Evolutionary conservation across 129 eudicot species (phyloP).

Genomic region (Logfia minima): DNA sequence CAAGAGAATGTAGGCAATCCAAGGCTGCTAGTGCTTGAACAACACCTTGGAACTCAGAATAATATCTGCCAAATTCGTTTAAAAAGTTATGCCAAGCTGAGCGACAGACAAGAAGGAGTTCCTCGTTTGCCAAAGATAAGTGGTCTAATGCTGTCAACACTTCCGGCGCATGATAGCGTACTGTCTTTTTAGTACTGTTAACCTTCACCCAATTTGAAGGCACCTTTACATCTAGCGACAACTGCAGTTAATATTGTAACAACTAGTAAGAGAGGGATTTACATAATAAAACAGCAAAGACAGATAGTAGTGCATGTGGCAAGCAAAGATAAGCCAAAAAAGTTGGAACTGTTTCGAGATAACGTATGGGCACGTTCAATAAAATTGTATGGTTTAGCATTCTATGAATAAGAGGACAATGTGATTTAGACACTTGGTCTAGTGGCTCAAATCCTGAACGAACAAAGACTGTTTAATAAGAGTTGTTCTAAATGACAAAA

Average conservation of each 20-base stretch:
- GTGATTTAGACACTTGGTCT: no score
- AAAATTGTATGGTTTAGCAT: no score
- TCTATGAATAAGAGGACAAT: no score
- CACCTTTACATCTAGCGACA: conserved; percentile 63
- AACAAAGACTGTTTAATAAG: neutral
- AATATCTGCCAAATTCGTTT: conserved; percentile 50
- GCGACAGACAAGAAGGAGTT: conserved; percentile 64
- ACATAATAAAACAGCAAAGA: conserved; percentile 18
- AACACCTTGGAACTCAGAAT: conserved; percentile 85
- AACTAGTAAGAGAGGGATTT: conserved; percentile 16
- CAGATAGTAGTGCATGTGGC: neutral
- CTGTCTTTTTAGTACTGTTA: conserved; percentile 88
- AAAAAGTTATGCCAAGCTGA: conserved; percentile 77
- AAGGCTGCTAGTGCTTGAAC: conserved; percentile 90
- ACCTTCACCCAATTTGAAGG: conserved; percentile 95
- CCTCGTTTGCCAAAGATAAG: conserved; percentile 68
- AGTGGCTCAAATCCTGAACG: neutral
- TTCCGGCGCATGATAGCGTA: conserved; percentile 96
- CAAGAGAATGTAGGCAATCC: conserved; percentile 87
- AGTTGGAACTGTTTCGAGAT: neutral
- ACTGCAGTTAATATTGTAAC: conserved; percentile 37
- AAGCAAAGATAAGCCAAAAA: neutral
- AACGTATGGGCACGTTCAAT: neutral
- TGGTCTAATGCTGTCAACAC: conserved; percentile 73
- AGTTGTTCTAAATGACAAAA: no score